Percentiles rank a stretch among this genome's conserved stretches.
Evolutionary conservation across 306 rosid genomes (phyloP).

Genomic region (Inga leiocalycina): DNA sequence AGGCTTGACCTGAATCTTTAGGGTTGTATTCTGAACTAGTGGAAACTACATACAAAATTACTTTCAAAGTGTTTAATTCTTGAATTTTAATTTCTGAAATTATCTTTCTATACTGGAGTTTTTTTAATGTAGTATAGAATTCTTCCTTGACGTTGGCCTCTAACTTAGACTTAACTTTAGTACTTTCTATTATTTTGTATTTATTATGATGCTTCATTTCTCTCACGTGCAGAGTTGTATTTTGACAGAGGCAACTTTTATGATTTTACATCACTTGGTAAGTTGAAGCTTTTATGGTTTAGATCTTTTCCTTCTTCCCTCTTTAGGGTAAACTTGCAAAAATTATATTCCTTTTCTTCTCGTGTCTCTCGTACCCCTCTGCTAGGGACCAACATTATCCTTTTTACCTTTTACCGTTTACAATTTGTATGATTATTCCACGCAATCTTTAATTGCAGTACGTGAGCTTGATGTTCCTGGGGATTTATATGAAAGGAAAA

Average conservation of each 20-base stretch:
- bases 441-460: constrained; percentile 32
- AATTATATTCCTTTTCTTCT: neutral
- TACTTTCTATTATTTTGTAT: neutral
- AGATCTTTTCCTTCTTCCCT: neutral
- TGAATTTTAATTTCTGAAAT: neutral
- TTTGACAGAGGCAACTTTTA: constrained; percentile 47
- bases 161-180: neutral
- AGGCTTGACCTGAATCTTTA: neutral
- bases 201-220: neutral
- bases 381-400: constrained; percentile 9
- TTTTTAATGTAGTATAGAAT: neutral
- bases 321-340: neutral
- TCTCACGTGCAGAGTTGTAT: constrained; percentile 31
- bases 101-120: neutral
- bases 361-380: neutral
- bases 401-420: constrained; percentile 4
- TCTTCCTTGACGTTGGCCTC: neutral
- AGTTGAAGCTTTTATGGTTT: neutral
- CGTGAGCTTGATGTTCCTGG: constrained; percentile 54
- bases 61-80: neutral
- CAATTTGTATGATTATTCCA: constrained; percentile 4
- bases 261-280: constrained; percentile 47
- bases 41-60: neutral
- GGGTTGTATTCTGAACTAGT: neutral
- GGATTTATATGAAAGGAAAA: constrained; percentile 44